Base-by-base conservation (phyloP, 2,329 filamentous ascomycete genomes). In the Colletotrichum sp. region DNA sequence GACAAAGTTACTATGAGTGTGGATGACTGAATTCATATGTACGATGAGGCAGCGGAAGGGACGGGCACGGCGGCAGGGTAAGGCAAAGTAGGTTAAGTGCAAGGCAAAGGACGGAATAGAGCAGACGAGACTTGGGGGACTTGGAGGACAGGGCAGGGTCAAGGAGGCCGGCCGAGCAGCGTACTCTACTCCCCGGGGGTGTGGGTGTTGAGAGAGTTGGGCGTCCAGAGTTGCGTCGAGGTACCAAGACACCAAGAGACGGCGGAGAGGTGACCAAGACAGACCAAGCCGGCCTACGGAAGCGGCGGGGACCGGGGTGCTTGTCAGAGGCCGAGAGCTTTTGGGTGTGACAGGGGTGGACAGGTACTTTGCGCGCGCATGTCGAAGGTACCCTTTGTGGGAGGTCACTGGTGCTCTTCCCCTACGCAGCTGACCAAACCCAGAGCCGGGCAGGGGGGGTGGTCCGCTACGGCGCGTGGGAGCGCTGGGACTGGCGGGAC, bases 21-120 rank as follows among this genome's bases (percentile, higher is more conserved):
- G 74, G 74, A 76, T 76, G 74, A 74, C 74, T 76, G 52, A 72
- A 65, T 68, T 68, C 69, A 76, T 76, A 76, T 76, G 74, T 76
- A 76, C 69, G 74, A 67, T 68, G 70, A 76, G 65, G 64, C 69
- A 71, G 68, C 68, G 68, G 68, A 63, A 70, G 25, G 68, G 39
- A 63, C 55, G 68, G 59, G 30, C 29, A 62, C 36, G 39, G 22
- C 22, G 44, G 69, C 64, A 69, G 70, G 63, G 73, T 71, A 73
- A 66, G 73, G 73, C 34, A 52, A 69, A 65, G 70, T 76, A 73
- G 73, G 73, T 76, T 76, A 73, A 76, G 64, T 61, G 73, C 73
- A 76, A 76, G 70, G 70, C 70, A 76, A 57, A 73, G 64, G 30
- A 59, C 30, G 57, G 49, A 27, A 73, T 72, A 62, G 69, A 67